Evolutionary conservation across 2,329 filamentous ascomycete species (phyloP), one percentile per base, ranked within the genome.

Genomic region (Colletotrichum sp.): DNA sequence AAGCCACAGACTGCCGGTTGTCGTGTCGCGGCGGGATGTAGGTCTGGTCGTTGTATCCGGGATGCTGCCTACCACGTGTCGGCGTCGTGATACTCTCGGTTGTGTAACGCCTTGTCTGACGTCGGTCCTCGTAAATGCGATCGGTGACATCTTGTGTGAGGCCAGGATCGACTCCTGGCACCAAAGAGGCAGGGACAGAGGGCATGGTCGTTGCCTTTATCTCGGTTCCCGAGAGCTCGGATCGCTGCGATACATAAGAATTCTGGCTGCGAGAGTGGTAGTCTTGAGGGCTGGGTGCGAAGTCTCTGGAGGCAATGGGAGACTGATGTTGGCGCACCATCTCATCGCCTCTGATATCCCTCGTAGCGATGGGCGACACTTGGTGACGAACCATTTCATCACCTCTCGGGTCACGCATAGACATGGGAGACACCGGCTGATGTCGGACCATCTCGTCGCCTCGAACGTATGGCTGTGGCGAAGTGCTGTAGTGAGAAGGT

Each of bases 81-180:
- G 86, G 86, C 4, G 86, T 86, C 16, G 82, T 82, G 77, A 85
- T 83, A 80, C 79, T 87, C 63, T 83, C 85, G 13, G 80, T 79
- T 36, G 87, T 85, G 77, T 91, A 88, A 68, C 87, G 86, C 55
- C 85, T 82, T 28, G 88, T 87, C 30, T 86, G 84, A 9, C 86
- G 87, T 69, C 88, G 88, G 26, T 92, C 91, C 63, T 91, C 87
- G 62, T 91, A 88, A 65, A 91, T 88, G n/a, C 89, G 87, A 4
- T 92, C 89, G 2, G 89, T 85, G n/a, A 92, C 86, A 79, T 93
- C 90, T 70, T 89, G 88, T 1, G 90, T 88, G 44, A 92, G 83
- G 21, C 81, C 82, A 5, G 90, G 90, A 76, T 93, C 91, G 30
- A 92, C 86, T 5, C 91, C 92, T n/a, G 92, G 90, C 9, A 93